Evolutionary conservation across 805 yeast species (phyloP).

Genomic region (Yamadazyma tumulicola): DNA sequence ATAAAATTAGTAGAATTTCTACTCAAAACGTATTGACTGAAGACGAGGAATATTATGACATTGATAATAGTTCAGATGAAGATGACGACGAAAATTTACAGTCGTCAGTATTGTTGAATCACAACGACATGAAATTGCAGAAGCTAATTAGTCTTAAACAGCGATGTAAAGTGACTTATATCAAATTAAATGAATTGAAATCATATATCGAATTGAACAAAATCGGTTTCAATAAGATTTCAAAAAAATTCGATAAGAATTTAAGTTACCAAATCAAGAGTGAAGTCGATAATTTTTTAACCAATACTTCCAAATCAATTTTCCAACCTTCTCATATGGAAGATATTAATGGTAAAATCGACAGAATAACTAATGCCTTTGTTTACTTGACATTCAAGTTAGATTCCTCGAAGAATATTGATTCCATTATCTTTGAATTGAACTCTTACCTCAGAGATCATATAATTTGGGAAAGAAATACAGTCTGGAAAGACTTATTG

Average conservation of each 20-base stretch:
- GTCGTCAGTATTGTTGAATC: constrained; percentile 49
- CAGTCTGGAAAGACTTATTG: constrained; percentile 97
- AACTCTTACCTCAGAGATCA: constrained; percentile 73
- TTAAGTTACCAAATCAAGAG: constrained; percentile 57
- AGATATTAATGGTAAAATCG: constrained; percentile 48
- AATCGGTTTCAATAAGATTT: constrained; percentile 85
- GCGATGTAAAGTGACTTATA: constrained; percentile 63
- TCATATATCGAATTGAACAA: constrained; percentile 80
- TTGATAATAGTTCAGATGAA: constrained; percentile 25
- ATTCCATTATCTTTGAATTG: constrained; percentile 42
- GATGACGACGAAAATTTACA: constrained; percentile 26
- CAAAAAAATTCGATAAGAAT: constrained; percentile 89
- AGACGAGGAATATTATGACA: constrained; percentile 23
- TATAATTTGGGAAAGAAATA: constrained; percentile 95
- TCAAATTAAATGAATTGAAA: constrained; percentile 73
- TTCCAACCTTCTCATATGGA: constrained; percentile 42
- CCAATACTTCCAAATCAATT: constrained; percentile 49
- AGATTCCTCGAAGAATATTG: constrained; percentile 47
- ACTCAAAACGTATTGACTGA: constrained; percentile 21
- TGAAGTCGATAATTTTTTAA: constrained; percentile 47
- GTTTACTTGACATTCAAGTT: constrained; percentile 40
- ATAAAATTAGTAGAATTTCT: constrained; percentile 12
- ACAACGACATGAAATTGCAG: constrained; percentile 49
- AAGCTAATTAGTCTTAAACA: constrained; percentile 62
- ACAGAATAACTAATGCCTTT: constrained; percentile 50